Percentiles rank a stretch among this genome's conserved stretches.
Evolutionary conservation across 2,329 filamentous ascomycete genomes (phyloP).

Genomic region (Aureobasidium melanogenum): DNA sequence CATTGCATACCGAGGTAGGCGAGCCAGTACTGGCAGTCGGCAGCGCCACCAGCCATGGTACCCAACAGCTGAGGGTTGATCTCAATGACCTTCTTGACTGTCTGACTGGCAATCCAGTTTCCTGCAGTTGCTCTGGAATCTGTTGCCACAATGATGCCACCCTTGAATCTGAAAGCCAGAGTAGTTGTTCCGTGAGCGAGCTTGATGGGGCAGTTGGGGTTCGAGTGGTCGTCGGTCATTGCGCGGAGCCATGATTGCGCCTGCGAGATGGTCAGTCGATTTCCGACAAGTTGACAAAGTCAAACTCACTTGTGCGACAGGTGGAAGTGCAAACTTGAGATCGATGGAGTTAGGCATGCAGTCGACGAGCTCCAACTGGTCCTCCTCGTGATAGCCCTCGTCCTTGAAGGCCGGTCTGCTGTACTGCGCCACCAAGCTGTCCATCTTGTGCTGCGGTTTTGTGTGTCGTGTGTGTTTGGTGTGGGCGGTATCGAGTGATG

Average conservation of each 20-base stretch:
- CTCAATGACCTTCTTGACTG: conserved; percentile 99
- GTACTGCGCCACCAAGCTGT: conserved; percentile 88
- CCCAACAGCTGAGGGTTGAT: conserved; percentile 91
- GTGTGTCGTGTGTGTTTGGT: not conserved
- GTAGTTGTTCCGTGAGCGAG: conserved; percentile 98
- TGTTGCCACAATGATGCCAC: conserved; percentile 95
- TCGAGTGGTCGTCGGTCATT: conserved; percentile 93
- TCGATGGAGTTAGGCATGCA: conserved; percentile 62
- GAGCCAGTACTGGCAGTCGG: conserved; percentile 99
- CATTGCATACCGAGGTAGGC: conserved; percentile 98
- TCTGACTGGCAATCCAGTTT: conserved; percentile 99
- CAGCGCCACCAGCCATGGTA: conserved; percentile 97
- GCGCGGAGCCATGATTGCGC: conserved; percentile 91
- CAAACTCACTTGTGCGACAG: conserved; percentile 70
- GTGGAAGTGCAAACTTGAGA: conserved; percentile 90
- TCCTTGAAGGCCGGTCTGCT: conserved; percentile 66
- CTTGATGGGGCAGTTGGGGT: conserved; percentile 97
- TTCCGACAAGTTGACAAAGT: conserved; percentile 2
- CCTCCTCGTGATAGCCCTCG: conserved; percentile 56
- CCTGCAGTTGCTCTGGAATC: conserved; percentile 95
- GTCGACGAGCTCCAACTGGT: conserved; percentile 60
- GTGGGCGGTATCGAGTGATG: not conserved
- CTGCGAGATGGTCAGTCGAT: conserved; percentile 37
- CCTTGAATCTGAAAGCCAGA: conserved; percentile 94
- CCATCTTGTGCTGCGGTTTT: conserved; percentile 50